Conservation (phyloP, 176 grass and related monocot genomes). For the Hyparrhenia diplandra region DNA sequence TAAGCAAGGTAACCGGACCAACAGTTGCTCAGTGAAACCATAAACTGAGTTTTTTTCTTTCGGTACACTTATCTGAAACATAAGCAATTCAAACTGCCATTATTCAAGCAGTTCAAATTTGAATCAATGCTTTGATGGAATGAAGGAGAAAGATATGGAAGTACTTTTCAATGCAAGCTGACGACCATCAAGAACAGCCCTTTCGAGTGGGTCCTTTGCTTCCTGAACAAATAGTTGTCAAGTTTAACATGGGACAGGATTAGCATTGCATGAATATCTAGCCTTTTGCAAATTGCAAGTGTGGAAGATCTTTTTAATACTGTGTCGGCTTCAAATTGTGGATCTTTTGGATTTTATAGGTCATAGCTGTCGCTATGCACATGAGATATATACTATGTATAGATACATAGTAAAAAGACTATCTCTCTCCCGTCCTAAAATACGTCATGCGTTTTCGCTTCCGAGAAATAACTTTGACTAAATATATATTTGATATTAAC, state of each 20-base stretch:
- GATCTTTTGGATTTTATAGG: neutral
- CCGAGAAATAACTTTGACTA: too few species aligned
- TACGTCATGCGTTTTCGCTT: too few species aligned
- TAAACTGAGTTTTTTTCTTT: constrained; percentile 99
- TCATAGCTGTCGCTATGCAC: neutral
- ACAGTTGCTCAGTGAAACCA: constrained; percentile 97
- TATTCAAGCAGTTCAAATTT: constrained; percentile 1
- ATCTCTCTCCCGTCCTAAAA: too few species aligned
- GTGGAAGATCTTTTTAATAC: neutral
- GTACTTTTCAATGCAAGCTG: constrained; percentile 96
- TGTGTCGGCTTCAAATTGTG: neutral
- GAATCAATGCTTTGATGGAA: neutral
- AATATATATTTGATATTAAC: too few species aligned
- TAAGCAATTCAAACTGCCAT: constrained; percentile 15
- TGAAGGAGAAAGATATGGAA: constrained; percentile 1
- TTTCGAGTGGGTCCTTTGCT: constrained; percentile 97
- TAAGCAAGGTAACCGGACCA: constrained; percentile 93
- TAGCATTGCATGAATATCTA: constrained; percentile 21
- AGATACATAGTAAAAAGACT: neutral
- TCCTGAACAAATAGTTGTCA: constrained; percentile 51
- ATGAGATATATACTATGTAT: neutral
- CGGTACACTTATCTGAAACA: constrained; percentile 84
- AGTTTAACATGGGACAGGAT: constrained; percentile 22
- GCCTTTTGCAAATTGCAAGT: neutral
- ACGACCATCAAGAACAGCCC: constrained; percentile 85